phyloP scores from a whole-genome alignment of 345 rosid species.

The Citrus unshiu region DNA sequence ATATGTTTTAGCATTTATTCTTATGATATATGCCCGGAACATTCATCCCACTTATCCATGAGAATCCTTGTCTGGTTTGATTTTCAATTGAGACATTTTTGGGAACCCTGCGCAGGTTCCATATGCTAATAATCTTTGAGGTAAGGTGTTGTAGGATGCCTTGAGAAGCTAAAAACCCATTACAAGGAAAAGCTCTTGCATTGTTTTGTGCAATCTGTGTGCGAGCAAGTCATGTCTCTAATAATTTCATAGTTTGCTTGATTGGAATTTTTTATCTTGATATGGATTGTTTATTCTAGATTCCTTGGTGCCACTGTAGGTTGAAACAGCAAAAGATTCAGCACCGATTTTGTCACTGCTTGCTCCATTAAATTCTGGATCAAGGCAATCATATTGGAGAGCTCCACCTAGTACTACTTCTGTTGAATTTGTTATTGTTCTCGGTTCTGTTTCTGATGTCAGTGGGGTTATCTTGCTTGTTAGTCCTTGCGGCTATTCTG shows the following conservation, averaged over 20 bases:
- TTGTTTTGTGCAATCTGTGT: background rate
- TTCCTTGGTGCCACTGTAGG: constrained; percentile 43
- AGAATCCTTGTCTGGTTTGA: background rate
- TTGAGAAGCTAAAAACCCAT: background rate
- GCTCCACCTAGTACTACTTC: constrained; percentile 63
- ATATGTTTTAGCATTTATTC: background rate
- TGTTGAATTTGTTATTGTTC: constrained; percentile 68
- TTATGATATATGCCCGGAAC: background rate
- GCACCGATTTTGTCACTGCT: constrained; percentile 75
- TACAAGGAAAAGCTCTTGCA: constrained; percentile 6
- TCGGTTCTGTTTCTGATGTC: constrained; percentile 74
- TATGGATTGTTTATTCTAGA: constrained; percentile 11
- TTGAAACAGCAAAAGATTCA: constrained; percentile 82
- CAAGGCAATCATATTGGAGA: constrained; percentile 69
- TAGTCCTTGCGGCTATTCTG: constrained; percentile 95
- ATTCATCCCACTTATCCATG: background rate
- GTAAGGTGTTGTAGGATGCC: background rate
- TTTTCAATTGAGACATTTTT: background rate
- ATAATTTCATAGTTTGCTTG: background rate
- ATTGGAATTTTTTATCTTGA: background rate
- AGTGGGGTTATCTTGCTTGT: constrained; percentile 72
- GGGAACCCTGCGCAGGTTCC: background rate
- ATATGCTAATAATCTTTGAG: background rate
- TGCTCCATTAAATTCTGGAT: constrained; percentile 58
- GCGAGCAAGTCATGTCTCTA: background rate